phyloP scores from a whole-genome alignment of 495 filamentous ascomycete genomes.

The Neurospora sp. region DNA sequence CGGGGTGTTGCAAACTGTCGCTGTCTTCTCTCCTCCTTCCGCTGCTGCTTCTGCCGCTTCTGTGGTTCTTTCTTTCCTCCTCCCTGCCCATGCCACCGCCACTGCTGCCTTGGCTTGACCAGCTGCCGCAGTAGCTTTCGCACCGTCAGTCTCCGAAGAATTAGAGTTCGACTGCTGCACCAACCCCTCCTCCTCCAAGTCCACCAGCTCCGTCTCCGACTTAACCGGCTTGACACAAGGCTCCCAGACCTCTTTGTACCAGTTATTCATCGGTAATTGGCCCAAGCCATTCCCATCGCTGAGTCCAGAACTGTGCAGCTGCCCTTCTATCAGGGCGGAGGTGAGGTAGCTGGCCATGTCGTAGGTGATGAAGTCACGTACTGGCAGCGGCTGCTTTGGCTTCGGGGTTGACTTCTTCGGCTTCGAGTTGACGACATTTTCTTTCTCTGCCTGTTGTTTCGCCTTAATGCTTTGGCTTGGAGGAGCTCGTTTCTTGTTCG shows the following conservation, averaged over 20 bases:
- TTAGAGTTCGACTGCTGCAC: background rate
- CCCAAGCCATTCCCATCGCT: conserved; percentile 22
- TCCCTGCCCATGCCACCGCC: too few species aligned
- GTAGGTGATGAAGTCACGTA: conserved; percentile 15
- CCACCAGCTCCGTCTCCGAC: background rate
- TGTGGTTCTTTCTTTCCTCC: too few species aligned
- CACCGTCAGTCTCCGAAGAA: background rate
- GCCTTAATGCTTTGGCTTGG: background rate
- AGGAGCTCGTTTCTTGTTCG: background rate
- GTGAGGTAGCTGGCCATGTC: conserved; percentile 18
- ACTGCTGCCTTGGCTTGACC: background rate
- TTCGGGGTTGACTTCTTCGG: background rate
- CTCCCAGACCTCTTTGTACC: conserved; percentile 19
- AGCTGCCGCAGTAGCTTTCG: background rate
- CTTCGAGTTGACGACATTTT: background rate
- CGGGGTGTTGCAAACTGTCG: conserved; percentile 15
- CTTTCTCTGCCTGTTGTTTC: background rate
- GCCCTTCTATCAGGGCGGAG: conserved; percentile 22
- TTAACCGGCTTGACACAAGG: conserved; percentile 13
- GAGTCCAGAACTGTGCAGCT: conserved; percentile 20
- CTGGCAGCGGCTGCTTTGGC: background rate
- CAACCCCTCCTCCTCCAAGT: background rate
- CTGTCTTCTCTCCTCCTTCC: background rate
- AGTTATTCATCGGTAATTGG: conserved; percentile 4
- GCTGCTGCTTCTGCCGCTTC: background rate